These are phyloP conservation scores for Coemansia sp. DNA, from an alignment of 192 early-diverging fungal genomes.

Conservation along the genomic window DNA sequence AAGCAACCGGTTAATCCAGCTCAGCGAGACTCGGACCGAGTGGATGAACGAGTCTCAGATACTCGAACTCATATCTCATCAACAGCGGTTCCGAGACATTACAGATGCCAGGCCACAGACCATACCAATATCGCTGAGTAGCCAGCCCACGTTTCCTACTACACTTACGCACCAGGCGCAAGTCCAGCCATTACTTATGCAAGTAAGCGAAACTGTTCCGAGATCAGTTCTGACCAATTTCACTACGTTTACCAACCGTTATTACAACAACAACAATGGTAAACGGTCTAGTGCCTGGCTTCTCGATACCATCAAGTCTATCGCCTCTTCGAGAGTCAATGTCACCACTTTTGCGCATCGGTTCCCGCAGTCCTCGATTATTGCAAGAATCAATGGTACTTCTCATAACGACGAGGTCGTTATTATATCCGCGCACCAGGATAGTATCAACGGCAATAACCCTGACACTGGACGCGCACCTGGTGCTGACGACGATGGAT, in stretches of 20 bases:
- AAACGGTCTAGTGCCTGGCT: conserved; percentile 67
- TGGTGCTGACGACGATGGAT: conserved; percentile 84
- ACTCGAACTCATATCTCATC: not conserved
- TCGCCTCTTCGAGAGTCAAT: conserved; percentile 8
- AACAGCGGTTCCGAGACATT: conserved; percentile 22
- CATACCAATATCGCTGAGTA: not conserved
- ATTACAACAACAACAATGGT: conserved; percentile 73
- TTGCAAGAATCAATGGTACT: conserved; percentile 20
- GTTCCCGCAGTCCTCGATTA: conserved; percentile 30
- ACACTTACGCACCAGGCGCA: conserved; percentile 54
- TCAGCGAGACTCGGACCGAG: conserved; percentile 4
- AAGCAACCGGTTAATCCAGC: conserved; percentile 5
- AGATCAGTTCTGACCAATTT: conserved; percentile 67
- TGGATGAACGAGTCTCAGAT: conserved; percentile 18
- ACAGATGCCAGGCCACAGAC: conserved; percentile 9
- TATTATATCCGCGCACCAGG: conserved; percentile 87
- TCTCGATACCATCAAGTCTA: conserved; percentile 43
- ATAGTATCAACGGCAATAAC: conserved; percentile 77
- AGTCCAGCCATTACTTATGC: conserved; percentile 60
- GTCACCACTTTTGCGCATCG: conserved; percentile 10
- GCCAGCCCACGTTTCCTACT: conserved; percentile 30
- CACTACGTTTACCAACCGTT: conserved; percentile 78
- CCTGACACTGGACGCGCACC: conserved; percentile 71
- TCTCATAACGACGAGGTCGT: conserved; percentile 59
- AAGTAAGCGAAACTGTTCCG: conserved; percentile 64